Evolutionary conservation across 1,139 yeast genomes (phyloP).

Genomic region (Blastobotrys serpentis): DNA sequence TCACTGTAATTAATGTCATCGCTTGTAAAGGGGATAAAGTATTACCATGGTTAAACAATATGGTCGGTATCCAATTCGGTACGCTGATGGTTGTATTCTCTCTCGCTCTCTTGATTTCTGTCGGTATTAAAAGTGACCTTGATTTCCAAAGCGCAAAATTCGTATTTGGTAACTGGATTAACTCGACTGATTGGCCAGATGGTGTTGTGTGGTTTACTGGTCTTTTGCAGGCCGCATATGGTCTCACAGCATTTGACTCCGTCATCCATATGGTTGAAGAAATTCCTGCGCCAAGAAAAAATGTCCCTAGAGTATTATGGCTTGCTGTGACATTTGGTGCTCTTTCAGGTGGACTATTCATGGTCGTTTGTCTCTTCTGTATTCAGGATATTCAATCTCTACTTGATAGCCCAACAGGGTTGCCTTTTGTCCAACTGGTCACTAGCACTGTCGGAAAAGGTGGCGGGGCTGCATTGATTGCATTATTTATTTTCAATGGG

Average conservation of each 20-base stretch:
- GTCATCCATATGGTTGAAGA: slow-evolving; percentile 80
- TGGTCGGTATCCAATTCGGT: slow-evolving; percentile 27
- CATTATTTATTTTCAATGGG: slow-evolving; percentile 24
- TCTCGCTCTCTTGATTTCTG: slow-evolving; percentile 25
- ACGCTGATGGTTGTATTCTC: slow-evolving; percentile 25
- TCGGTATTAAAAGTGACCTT: slow-evolving; percentile 23
- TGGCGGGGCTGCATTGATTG: slow-evolving; percentile 42
- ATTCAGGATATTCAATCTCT: slow-evolving; percentile 69
- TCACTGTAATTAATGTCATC: slow-evolving; percentile 25
- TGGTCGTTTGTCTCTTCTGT: slow-evolving; percentile 64
- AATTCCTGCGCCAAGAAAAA: slow-evolving; percentile 69
- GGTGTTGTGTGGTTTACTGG: slow-evolving; percentile 47
- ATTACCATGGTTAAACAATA: slow-evolving; percentile 27
- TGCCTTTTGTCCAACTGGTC: slow-evolving; percentile 65
- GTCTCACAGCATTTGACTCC: slow-evolving; percentile 81
- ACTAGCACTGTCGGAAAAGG: slow-evolving; percentile 73
- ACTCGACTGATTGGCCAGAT: slow-evolving; percentile 30
- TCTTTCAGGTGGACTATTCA: slow-evolving; percentile 65
- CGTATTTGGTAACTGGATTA: slow-evolving; percentile 28
- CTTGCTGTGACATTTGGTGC: slow-evolving; percentile 64
- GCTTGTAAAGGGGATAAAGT: slow-evolving; percentile 22
- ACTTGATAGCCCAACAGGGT: slow-evolving; percentile 54
- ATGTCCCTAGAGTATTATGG: slow-evolving; percentile 71
- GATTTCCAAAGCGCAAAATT: slow-evolving; percentile 25
- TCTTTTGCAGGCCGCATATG: slow-evolving; percentile 74